Evolutionary conservation across 371 early-diverging fungal species (phyloP).

Genomic region (Mortierella sp.): DNA sequence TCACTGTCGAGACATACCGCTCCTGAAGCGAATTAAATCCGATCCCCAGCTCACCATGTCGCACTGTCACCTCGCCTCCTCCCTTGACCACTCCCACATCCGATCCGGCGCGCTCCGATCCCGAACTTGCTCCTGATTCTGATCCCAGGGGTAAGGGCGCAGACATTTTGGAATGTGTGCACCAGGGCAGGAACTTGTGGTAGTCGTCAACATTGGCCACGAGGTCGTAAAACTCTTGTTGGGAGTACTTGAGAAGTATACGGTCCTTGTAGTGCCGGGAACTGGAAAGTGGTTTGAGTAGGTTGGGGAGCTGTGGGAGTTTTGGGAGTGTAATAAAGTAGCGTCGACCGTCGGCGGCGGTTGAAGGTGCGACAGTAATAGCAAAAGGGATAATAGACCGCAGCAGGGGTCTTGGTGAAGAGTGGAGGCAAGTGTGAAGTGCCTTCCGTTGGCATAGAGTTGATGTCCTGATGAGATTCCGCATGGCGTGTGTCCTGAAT

Average conservation of each 20-base stretch:
- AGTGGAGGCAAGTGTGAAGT: not conserved
- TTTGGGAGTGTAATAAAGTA: conserved; percentile 37
- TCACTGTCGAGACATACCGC: conserved; percentile 82
- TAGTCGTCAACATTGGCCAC: conserved; percentile 85
- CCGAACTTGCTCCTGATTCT: not conserved
- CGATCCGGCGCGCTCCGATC: not conserved
- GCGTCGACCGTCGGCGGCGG: not conserved
- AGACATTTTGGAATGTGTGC: conserved; percentile 74
- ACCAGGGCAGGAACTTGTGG: conserved; percentile 84
- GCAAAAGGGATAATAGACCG: not conserved
- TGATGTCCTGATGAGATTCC: conserved; percentile 1
- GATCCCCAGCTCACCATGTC: conserved; percentile 81
- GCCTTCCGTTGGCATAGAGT: not conserved
- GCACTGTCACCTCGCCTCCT: conserved; percentile 36
- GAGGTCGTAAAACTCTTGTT: conserved; percentile 78
- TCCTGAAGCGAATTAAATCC: conserved; percentile 83
- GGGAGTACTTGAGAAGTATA: conserved; percentile 69
- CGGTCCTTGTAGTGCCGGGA: conserved; percentile 50
- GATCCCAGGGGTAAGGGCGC: conserved; percentile 34
- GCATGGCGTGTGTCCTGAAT: not conserved
- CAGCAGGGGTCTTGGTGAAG: not conserved
- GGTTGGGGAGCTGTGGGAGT: conserved; percentile 35
- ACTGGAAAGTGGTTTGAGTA: conserved; percentile 29
- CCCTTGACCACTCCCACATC: not conserved
- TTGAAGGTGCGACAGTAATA: not conserved